Evolutionary conservation across 1,284 basidiomycete genomes (phyloP).

Genomic region (Albatrellus sp.): DNA sequence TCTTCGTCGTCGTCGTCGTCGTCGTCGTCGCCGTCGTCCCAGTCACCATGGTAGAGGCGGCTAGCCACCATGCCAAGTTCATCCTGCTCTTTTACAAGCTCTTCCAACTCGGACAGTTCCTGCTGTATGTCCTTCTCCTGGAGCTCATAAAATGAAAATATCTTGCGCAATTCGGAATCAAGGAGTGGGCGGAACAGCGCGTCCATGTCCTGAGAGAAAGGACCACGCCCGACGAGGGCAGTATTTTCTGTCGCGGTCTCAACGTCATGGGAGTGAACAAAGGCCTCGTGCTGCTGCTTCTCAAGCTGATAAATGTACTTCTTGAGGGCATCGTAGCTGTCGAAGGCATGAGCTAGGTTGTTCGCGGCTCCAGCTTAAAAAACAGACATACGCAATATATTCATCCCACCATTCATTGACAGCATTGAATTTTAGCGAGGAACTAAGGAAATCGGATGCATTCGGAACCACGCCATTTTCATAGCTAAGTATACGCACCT

Average conservation of each 20-base stretch:
- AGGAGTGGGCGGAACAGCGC: constrained; percentile 62
- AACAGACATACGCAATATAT: constrained; percentile 64
- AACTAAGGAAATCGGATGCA: constrained; percentile 22
- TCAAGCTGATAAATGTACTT: constrained; percentile 79
- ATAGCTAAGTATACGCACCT: constrained; percentile 23
- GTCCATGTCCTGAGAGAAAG: constrained; percentile 29
- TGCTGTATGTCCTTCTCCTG: constrained; percentile 66
- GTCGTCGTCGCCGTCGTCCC: constrained; percentile 52
- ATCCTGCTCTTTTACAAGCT: constrained; percentile 57
- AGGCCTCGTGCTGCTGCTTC: constrained; percentile 43
- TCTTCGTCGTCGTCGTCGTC: constrained; percentile 53
- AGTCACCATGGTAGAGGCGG: constrained; percentile 32
- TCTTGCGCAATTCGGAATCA: constrained; percentile 78
- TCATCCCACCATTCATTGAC: constrained; percentile 93
- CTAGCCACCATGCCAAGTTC: constrained; percentile 42
- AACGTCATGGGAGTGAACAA: constrained; percentile 38
- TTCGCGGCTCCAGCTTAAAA: not conserved
- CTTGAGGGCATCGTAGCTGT: constrained; percentile 80
- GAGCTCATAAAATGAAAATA: constrained; percentile 67
- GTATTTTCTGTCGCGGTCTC: constrained; percentile 48
- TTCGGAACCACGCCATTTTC: not conserved
- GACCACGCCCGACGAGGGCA: constrained; percentile 32
- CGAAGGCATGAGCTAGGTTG: not conserved
- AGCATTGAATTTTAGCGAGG: constrained; percentile 85
- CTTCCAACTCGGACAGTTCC: constrained; percentile 53